phyloP scores from a whole-genome alignment of 768 basidiomycete species.

The Leccinum fibrillosum region DNA sequence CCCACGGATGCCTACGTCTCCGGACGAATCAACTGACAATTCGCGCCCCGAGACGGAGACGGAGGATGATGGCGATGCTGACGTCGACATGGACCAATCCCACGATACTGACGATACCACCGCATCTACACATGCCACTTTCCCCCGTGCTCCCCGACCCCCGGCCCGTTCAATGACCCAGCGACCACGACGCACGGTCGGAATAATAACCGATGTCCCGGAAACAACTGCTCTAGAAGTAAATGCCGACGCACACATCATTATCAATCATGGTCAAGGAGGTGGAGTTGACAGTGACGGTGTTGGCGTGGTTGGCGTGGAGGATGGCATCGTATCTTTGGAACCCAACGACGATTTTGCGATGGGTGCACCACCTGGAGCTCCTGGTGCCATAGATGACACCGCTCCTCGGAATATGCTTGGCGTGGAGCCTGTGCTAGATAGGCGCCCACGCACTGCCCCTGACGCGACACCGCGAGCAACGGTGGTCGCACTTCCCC shows the following conservation, averaged over 20 bases:
- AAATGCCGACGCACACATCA: slow-evolving; percentile 48
- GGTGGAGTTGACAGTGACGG: slow-evolving; percentile 38
- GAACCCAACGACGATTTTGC: slow-evolving; percentile 86
- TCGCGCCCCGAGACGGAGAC: slow-evolving; percentile 73
- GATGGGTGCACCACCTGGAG: slow-evolving; percentile 88
- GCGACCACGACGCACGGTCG: slow-evolving; percentile 41
- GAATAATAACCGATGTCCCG: slow-evolving; percentile 43
- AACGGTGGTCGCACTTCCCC: slow-evolving; percentile 53
- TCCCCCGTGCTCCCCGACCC: slow-evolving; percentile 28
- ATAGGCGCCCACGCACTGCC: slow-evolving; percentile 36
- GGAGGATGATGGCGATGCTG: slow-evolving; percentile 65
- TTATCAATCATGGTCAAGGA: slow-evolving; percentile 47
- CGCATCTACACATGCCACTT: slow-evolving; percentile 26
- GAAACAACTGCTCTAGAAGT: slow-evolving; percentile 36
- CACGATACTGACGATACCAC: slow-evolving; percentile 33
- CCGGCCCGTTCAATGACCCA: slow-evolving; percentile 33
- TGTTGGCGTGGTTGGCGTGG: slow-evolving; percentile 49
- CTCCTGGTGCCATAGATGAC: slow-evolving; percentile 74
- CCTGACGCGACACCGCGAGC: slow-evolving; percentile 67
- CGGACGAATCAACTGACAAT: slow-evolving; percentile 44
- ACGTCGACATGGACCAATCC: slow-evolving; percentile 51
- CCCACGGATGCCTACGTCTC: slow-evolving; percentile 34
- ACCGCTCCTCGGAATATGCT: slow-evolving; percentile 26
- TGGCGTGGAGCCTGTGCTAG: slow-evolving; percentile 27
- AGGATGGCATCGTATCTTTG: slow-evolving; percentile 72